phyloP scores from a whole-genome alignment of 441 rosid species.

The Populus hybrid region DNA sequence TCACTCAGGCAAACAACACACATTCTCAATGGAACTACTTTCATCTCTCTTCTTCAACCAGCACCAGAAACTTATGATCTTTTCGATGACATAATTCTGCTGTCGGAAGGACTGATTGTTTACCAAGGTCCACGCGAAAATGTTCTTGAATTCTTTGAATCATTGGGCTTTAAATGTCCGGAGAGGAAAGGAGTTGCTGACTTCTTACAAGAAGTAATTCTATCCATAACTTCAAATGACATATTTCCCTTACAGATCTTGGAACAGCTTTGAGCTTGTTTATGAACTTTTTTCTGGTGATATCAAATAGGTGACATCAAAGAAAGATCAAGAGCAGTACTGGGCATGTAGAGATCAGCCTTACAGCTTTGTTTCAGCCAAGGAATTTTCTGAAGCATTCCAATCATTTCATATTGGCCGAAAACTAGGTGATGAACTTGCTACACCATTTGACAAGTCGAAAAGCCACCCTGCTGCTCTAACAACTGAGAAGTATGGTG shows the following conservation, averaged over 20 bases:
- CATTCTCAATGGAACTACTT: constrained; percentile 55
- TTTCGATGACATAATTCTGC: constrained; percentile 65
- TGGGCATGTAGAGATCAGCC: constrained; percentile 50
- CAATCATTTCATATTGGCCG: constrained; percentile 60
- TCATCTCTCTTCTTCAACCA: constrained; percentile 71
- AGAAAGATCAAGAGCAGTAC: constrained; percentile 67
- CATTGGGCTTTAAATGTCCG: constrained; percentile 60
- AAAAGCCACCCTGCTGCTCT: constrained; percentile 77
- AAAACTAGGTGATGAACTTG: constrained; percentile 49
- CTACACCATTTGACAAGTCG: constrained; percentile 66
- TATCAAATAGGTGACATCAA: constrained; percentile 55
- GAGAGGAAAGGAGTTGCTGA: constrained; percentile 69
- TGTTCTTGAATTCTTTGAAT: constrained; percentile 54
- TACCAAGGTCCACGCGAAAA: constrained; percentile 66
- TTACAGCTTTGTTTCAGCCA: constrained; percentile 48
- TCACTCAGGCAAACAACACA: constrained; percentile 50
- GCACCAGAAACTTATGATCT: constrained; percentile 68
- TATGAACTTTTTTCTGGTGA: background rate
- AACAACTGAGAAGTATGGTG: constrained; percentile 58
- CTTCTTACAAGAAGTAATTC: constrained; percentile 60
- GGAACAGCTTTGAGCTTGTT: background rate
- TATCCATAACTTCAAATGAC: background rate
- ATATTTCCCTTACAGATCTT: background rate
- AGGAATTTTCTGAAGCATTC: constrained; percentile 61
- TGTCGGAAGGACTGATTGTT: constrained; percentile 56